Evolutionary conservation across 2,329 filamentous ascomycete species (phyloP), one percentile per base, ranked within the genome.

Genomic region (Neocatenulostroma microsporum): DNA sequence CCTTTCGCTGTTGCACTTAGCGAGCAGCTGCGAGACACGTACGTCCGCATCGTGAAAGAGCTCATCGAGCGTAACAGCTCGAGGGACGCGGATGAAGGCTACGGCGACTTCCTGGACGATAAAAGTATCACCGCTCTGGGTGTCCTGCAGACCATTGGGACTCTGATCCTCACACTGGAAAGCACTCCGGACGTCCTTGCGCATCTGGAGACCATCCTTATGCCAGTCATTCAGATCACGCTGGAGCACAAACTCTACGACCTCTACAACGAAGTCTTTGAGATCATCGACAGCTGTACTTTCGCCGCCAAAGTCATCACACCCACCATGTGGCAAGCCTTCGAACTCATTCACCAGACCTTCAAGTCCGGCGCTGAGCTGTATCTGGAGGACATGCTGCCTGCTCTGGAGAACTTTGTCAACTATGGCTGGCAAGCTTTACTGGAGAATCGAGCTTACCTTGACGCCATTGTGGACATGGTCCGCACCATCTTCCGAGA

Each of bases 281-380:
- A 98, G 65, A 98, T 98, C 53, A 94, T 98, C 51, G 91, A 98
- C 62, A 95, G 87, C 71, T 98, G 91, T 71, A 98, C 91, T 6
- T 98, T 96, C 60, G 86, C 91, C 9, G 89, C 91, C 44, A 98
- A 96, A 71, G 76, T 78, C 40, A 96, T 98, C 50, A 95, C 91
- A 1, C 78, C 82, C 8, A 94, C 85, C 27, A 98, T 98, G 91
- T 98, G 91, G 91, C 81, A 89, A 63, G 89, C 91, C 2, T 98
- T 98, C 60, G 88, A 94, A 66, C 74, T 96, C 29, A 93, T 98
- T 46, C 89, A 96, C 65, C 78, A 84, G 48, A 95, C 89, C 1
- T 98, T 98, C 72, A 96, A 96, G 67, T 84, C 86, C 40, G 91
- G 91, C 26, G 91, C 89, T 23, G 89, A 98, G 68, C 76, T 96